Evolutionary conservation across 192 early-diverging fungal species (phyloP).

Genomic region (Backusella tarrabulga): DNA sequence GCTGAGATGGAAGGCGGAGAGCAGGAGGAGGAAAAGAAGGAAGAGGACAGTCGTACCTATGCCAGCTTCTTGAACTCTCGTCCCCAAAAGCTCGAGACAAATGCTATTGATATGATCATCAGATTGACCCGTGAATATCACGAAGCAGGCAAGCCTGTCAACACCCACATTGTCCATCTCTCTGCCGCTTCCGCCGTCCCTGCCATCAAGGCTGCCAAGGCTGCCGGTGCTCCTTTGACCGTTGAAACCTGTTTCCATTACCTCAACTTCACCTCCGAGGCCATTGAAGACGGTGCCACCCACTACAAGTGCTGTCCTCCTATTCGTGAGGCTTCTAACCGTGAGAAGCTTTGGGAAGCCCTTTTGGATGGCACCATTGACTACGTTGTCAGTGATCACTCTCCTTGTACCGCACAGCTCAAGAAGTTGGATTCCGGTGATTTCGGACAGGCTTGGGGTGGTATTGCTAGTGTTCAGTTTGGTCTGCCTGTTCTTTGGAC

Average conservation of each 20-base stretch:
- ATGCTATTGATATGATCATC: conserved; percentile 73
- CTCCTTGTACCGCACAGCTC: conserved; percentile 76
- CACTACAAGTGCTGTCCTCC: conserved; percentile 88
- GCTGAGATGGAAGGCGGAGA: conserved; percentile 60
- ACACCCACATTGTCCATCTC: conserved; percentile 80
- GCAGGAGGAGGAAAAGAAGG: conserved; percentile 9
- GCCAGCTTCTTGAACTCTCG: conserved; percentile 68
- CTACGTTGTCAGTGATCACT: conserved; percentile 82
- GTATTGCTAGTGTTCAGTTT: conserved; percentile 77
- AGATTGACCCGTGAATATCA: conserved; percentile 63
- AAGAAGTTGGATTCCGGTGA: conserved; percentile 70
- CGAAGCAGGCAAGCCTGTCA: conserved; percentile 50
- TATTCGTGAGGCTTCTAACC: conserved; percentile 68
- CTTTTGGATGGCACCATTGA: conserved; percentile 78
- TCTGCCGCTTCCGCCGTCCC: conserved; percentile 76
- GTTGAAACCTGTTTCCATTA: conserved; percentile 88
- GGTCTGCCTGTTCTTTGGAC: conserved; percentile 81
- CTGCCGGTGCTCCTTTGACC: conserved; percentile 65
- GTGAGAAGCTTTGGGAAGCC: conserved; percentile 70
- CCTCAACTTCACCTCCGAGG: conserved; percentile 64
- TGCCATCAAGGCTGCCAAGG: conserved; percentile 68
- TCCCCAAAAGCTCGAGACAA: conserved; percentile 68
- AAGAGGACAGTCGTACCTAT: conserved; percentile 51
- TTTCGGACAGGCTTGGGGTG: conserved; percentile 81
- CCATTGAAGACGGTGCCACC: conserved; percentile 65